Base-by-base conservation (phyloP, 2,329 filamentous ascomycete species). In the Bipolaris zeicola region DNA sequence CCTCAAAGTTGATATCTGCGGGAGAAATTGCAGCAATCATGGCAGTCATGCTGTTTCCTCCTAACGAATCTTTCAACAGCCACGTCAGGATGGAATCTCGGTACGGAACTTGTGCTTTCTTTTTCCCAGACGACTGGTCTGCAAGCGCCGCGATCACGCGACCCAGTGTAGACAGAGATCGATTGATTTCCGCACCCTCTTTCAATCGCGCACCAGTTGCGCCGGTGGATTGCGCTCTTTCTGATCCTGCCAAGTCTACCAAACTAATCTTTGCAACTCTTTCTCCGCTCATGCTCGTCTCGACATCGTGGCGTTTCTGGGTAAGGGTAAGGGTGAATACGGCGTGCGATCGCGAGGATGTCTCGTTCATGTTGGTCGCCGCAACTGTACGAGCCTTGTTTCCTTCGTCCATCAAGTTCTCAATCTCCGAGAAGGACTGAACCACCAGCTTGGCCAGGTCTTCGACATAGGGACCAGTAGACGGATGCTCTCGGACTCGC, bases 291-390 rank as follows among this genome's bases (percentile, higher is more conserved):
- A 99, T 96, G 64, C 92, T 96, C 0, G 95, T 97, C 74, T 97
- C 92, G 2, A 85, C 81, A 73, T 99, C 95, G 72, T 90, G 89
- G 58, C 91, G 88, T 77, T 97, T 98, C 76, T 99, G 95, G 0
- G 92, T 96, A 44, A 99, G 82, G 71, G 94, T 98, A 51, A 99
- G 82, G 18, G 96, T 99, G 75, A 99, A 99, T 49, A 99, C 96
- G 38, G 95, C 95, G 77, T 99, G 95, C 74, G 94, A 98, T 82
- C 95, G 89, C 85, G 92, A 96, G 58, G 92, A 97, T 0, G 96
- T 99, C 78, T 98, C 95, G 82, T 99, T 99, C 95, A 99, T 99
- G 84, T 98, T 99, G 37, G 95, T 99, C 6, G 95, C 95, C 3
- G 95, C 95, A 37, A 99, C 95, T 0, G 95, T 99, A 82, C 95